Evolutionary conservation across 495 filamentous ascomycete species (phyloP).

Genomic region (Tuber aestivum): DNA sequence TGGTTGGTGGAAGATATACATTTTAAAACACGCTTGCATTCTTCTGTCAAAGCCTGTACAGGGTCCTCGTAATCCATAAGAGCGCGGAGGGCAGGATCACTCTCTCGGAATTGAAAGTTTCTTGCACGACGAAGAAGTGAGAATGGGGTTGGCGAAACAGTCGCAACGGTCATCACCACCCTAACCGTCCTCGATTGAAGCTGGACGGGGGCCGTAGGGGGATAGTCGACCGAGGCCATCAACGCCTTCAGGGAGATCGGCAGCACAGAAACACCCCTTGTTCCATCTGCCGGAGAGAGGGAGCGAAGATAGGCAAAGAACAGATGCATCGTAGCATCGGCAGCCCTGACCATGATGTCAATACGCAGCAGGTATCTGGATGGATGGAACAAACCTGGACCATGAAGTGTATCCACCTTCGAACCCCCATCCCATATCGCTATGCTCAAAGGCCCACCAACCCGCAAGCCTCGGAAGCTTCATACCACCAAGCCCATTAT

Average conservation of each 20-base stretch:
- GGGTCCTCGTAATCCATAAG: slow-evolving; percentile 89
- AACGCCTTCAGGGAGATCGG: slow-evolving; percentile 87
- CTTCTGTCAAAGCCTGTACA: slow-evolving; percentile 78
- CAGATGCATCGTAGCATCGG: slow-evolving; percentile 90
- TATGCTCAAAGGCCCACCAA: slow-evolving; percentile 98
- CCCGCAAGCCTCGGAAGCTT: slow-evolving; percentile 93
- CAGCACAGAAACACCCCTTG: slow-evolving; percentile 66
- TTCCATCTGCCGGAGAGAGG: slow-evolving; percentile 64
- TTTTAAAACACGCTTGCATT: slow-evolving; percentile 82
- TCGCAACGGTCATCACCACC: slow-evolving; percentile 94
- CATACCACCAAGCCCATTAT: slow-evolving; percentile 84
- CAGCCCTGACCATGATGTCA: slow-evolving; percentile 56
- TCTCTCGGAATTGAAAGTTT: slow-evolving; percentile 89
- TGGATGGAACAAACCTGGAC: slow-evolving; percentile 51
- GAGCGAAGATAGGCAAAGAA: slow-evolving; percentile 97
- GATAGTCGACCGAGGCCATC: slow-evolving; percentile 89
- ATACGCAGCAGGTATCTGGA: slow-evolving; percentile 13
- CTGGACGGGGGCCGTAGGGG: slow-evolving; percentile 70
- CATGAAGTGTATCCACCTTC: slow-evolving; percentile 89
- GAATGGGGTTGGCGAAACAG: slow-evolving; percentile 92
- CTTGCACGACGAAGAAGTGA: slow-evolving; percentile 83
- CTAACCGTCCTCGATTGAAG: slow-evolving; percentile 76
- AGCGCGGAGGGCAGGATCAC: slow-evolving; percentile 71
- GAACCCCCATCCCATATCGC: slow-evolving; percentile 81
- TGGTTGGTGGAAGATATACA: slow-evolving; percentile 85